Base-by-base conservation (phyloP, 805 yeast genomes). In the Wickerhamiella parazyma region DNA sequence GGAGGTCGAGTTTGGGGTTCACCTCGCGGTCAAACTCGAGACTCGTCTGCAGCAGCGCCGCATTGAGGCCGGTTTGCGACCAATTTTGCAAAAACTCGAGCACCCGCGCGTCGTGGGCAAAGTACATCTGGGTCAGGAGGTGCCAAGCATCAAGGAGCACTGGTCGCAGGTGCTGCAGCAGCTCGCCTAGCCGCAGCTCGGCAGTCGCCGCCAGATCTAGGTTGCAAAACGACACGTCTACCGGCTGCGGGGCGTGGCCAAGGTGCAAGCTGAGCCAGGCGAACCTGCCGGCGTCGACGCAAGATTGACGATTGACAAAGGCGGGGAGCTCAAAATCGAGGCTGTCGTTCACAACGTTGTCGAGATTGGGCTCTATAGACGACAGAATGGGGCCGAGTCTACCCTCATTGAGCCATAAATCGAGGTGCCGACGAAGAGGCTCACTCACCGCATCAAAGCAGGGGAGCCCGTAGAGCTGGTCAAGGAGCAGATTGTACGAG, bases 101-200 rank as follows among this genome's bases (percentile, higher is more conserved):
- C 40, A 43, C 45, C 5, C 53, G 48, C n/a, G 51, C 33, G 44
- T 51, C 52, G 16, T 43, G 51, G 4, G 50, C 55, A 2, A 52
- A 40, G 21, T 17, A 52, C 3, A 53, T 48, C 1, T 21, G 33
- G 2, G 48, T 44, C 11, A 52, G 37, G n/a, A 5, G 22, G 4
- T 21, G 14, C 55, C 54, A 53, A 8, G 36, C 31, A 9, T 12
- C 20, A 2, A 24, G 20, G 6, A 53, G 26, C 2, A 10, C 19
- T 2, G 44, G 41, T 9, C 44, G 42, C n/a, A 48, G 41, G 3
- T 38, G 26, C 6, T 25, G n/a, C 21, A 46, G 26, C 28, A 46
- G 44, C 33, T 12, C 17, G 17, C 10, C 21, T 12, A 17, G 21
- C 35, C 41, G 38, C 2, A 22, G 20, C 25, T 4, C 12, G 19